Conservation (phyloP, 1,139 yeast species). For the Hyphopichia fennica region DNA sequence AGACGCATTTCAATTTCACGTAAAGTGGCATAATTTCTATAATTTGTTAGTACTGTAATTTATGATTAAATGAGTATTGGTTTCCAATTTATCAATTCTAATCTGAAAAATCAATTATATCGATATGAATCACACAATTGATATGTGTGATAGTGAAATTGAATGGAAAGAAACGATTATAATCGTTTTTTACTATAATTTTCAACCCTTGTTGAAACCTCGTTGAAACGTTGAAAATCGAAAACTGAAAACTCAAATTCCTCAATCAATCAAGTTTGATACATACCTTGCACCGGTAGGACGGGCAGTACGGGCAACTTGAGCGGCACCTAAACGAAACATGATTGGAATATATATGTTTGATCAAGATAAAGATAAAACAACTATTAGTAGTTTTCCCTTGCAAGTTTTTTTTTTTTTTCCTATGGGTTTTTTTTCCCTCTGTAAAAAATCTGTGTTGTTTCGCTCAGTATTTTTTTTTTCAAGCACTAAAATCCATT, state of each 20-base stretch:
- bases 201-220: too few relatives aligned
- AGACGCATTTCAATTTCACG: slow-evolving; percentile 98
- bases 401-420: background rate
- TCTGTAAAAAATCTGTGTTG: background rate
- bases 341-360: slow-evolving; percentile 24
- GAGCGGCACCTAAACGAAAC: slow-evolving; percentile 68
- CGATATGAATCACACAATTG: too few relatives aligned
- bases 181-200: too few relatives aligned
- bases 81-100: too few relatives aligned
- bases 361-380: background rate
- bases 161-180: too few relatives aligned
- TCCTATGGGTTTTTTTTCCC: background rate
- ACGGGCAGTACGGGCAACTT: slow-evolving; percentile 57
- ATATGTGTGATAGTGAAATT: too few relatives aligned
- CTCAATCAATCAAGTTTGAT: background rate
- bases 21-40: slow-evolving; percentile 93
- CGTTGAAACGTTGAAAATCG: too few relatives aligned
- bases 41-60: slow-evolving; percentile 19
- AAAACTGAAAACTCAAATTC: too few relatives aligned
- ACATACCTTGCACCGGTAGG: slow-evolving; percentile 62
- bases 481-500: background rate
- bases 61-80: too few relatives aligned
- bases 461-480: background rate
- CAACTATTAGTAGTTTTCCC: background rate
- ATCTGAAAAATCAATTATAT: too few relatives aligned